Conservation (phyloP, 2,329 filamentous ascomycete genomes). For the Dothidotthia symphoricarpi region DNA sequence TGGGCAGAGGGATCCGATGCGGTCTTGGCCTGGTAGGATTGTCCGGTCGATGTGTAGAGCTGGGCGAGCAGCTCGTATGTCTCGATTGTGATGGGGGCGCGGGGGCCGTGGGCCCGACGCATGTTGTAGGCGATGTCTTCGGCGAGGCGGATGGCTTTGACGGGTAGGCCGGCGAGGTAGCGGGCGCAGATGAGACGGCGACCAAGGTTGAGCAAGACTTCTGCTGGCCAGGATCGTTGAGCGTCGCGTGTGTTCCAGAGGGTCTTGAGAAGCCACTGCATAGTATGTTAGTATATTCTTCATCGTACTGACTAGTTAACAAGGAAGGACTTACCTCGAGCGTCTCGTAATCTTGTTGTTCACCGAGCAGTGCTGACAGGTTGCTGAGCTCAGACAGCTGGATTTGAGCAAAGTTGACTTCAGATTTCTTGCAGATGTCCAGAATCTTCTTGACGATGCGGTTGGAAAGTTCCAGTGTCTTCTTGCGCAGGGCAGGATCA, state of each 20-base stretch:
- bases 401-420: conserved; percentile 47
- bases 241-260: conserved; percentile 40
- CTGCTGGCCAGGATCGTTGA: conserved; percentile 34
- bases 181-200: conserved; percentile 54
- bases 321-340: conserved; percentile 29
- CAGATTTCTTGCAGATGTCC: conserved; percentile 40
- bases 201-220: conserved; percentile 53
- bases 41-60: conserved; percentile 48
- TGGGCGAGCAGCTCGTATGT: conserved; percentile 52
- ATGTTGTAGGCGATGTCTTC: conserved; percentile 58
- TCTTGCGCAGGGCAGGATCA: conserved; percentile 39
- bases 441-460: conserved; percentile 46
- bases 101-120: conserved; percentile 52
- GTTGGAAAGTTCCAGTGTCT: conserved; percentile 43
- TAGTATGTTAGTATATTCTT: conserved; percentile 4
- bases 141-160: conserved; percentile 45
- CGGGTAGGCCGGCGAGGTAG: conserved; percentile 50
- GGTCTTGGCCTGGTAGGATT: conserved; percentile 41
- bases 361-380: conserved; percentile 46
- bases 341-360: conserved; percentile 47
- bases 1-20: conserved; percentile 34
- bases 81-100: conserved; percentile 50
- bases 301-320: background rate
- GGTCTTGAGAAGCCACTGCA: conserved; percentile 35
- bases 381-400: conserved; percentile 45